phyloP scores from a whole-genome alignment of 2,329 filamentous ascomycete genomes.

The Nannizziopsis barbatae region DNA sequence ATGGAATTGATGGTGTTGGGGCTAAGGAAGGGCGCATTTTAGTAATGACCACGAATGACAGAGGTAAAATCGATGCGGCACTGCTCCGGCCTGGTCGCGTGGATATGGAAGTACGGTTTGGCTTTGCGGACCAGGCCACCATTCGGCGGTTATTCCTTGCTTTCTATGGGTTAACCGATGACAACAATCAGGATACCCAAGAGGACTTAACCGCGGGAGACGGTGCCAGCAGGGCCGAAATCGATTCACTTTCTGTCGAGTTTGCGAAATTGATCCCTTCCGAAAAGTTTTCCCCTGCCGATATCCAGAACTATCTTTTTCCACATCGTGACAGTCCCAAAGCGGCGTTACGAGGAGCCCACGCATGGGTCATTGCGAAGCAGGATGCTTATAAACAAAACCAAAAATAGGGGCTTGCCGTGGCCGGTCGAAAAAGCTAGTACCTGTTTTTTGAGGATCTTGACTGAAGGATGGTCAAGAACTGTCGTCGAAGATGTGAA shows the following conservation, averaged over 20 bases:
- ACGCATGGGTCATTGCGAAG: constrained; percentile 22
- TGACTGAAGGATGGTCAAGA: too few relatives aligned
- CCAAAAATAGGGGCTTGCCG: too few relatives aligned
- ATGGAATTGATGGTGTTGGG: constrained; percentile 59
- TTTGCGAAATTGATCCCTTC: constrained; percentile 27
- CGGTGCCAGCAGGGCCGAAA: constrained; percentile 9
- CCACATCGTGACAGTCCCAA: constrained; percentile 27
- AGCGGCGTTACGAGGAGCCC: constrained; percentile 23
- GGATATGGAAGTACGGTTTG: constrained; percentile 41
- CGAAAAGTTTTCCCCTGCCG: constrained; percentile 30
- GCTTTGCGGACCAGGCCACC: constrained; percentile 48
- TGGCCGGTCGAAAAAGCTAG: too few relatives aligned
- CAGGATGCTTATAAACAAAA: not conserved
- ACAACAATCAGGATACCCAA: constrained; percentile 13
- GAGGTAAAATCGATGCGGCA: constrained; percentile 53
- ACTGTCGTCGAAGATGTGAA: too few relatives aligned
- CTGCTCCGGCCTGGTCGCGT: constrained; percentile 57
- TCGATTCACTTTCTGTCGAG: constrained; percentile 20
- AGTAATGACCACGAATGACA: constrained; percentile 62
- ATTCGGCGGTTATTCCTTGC: constrained; percentile 42
- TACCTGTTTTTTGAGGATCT: too few relatives aligned
- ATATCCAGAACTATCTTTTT: constrained; percentile 34
- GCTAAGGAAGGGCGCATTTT: constrained; percentile 59
- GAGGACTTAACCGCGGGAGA: not conserved
- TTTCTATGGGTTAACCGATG: constrained; percentile 9